Evolutionary conservation across 805 yeast genomes (phyloP), one percentile per base, ranked within the genome.

Genomic region (Millerozyma acaciae): DNA sequence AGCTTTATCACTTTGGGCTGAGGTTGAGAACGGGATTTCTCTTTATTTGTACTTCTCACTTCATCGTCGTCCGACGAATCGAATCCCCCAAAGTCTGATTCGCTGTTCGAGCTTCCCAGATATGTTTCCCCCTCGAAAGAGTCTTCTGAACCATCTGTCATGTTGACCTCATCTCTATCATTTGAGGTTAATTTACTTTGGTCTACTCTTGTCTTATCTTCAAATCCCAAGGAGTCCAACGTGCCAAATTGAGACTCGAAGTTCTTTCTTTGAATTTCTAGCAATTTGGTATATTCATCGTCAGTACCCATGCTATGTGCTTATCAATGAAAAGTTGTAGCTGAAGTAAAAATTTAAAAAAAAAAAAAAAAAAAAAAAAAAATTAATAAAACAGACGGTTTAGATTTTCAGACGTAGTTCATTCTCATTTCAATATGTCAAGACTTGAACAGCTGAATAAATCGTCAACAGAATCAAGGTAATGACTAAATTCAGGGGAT

Each of bases 401-500:
- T n/a, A n/a, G n/a, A n/a, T n/a, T n/a, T n/a, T n/a, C n/a, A n/a
- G n/a, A n/a, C n/a, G n/a, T n/a, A n/a, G n/a, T n/a, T n/a, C n/a
- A n/a, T n/a, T n/a, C n/a, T n/a, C n/a, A n/a, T n/a, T n/a, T n/a
- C n/a, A n/a, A n/a, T n/a, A n/a, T n/a, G n/a, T n/a, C n/a, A n/a
- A n/a, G n/a, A n/a, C n/a, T n/a, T n/a, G n/a, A n/a, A n/a, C n/a
- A n/a, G n/a, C n/a, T n/a, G n/a, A n/a, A n/a, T n/a, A n/a, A n/a
- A n/a, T n/a, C n/a, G n/a, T n/a, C 16, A 25, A 17, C 32, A 24
- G 21, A 35, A 13, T 21, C 17, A 9, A n/a, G 6, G 27, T 4
- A 8, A 88, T 89, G 96, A 89, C 96, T 0, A 70, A 72, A 33
- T 93, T 86, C 61, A 76, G 89, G 49, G 97, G 97, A 1, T 93